Base-by-base conservation (phyloP, 495 filamentous ascomycete species). In the Penicillium verhagenii region DNA sequence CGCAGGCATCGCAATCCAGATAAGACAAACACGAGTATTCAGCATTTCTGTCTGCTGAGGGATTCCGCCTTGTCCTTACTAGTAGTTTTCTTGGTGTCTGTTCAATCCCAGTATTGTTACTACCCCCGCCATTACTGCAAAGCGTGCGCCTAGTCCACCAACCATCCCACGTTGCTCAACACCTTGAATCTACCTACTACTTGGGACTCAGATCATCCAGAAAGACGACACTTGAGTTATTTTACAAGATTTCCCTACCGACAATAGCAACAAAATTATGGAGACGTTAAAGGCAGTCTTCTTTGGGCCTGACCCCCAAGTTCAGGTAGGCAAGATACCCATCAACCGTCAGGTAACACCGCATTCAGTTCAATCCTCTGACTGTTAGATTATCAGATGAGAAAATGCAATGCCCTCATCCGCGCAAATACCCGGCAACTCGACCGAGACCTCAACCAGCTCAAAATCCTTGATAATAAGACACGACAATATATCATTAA, bases 401-500 rank as follows among this genome's bases (percentile, higher is more conserved):
- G 93, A 54, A 97, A 97, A 88, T 97, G 94, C 70, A 97, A 97
- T 75, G 72, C 82, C 52, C 83, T 98, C 53, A 89, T 98, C 61
- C 91, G 94, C 50, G 69, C 82, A 64, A 97, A 98, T 74, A 88
- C 90, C 51, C 91, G 94, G 59, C 92, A 96, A 68, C 85, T 98
- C 54, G 94, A 98, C 69, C 92, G 94, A 61, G 92, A 98, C 73
- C 91, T 98, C 66, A 64, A 76, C 26, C 76, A 85, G 42, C 82
- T 95, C 55, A 90, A 88, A 63, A 55, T 72, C 23, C 81, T 89
- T 54, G 95, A 98, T 57, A 70, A 71, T 61, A 97, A 96, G 72
- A 92, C 92, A 56, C 92, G 92, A 59, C 86, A 84, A 68, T 80
- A 86, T 53, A 98, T 97, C 72, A 61, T 96, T 18, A 80, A 80